A percentile compares a stretch with the other conserved stretches of the same genome.
Conservation (phyloP, 139 green algal species). For the Coelastrella sp. region DNA sequence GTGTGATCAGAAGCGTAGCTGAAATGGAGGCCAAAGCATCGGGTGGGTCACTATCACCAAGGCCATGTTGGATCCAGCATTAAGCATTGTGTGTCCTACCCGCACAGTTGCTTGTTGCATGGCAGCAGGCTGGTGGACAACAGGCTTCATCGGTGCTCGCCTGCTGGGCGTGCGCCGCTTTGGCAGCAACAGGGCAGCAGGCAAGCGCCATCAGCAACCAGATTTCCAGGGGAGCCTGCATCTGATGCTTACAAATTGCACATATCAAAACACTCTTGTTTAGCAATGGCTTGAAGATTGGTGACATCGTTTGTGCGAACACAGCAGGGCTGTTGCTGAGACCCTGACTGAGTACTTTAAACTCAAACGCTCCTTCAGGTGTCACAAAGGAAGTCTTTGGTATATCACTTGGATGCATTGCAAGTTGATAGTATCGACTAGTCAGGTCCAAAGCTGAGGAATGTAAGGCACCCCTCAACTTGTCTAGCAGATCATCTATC, state of each 20-base stretch:
- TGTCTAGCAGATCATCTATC: no score
- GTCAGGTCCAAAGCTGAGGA: no score
- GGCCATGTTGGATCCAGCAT: not conserved
- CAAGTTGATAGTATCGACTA: no score
- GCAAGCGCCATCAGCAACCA: not conserved
- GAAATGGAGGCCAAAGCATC: slow-evolving; percentile 2
- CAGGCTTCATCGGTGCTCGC: not conserved
- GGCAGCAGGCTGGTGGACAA: not conserved
- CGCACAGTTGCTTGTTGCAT: slow-evolving; percentile 1
- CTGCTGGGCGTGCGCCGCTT: not conserved
- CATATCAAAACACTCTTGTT: no score
- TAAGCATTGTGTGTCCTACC: not conserved
- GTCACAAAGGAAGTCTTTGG: no score
- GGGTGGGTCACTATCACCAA: not conserved
- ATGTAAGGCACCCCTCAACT: no score
- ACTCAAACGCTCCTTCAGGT: no score
- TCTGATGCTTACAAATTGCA: not conserved
- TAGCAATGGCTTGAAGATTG: no score
- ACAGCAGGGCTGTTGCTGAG: no score
- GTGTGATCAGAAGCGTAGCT: not conserved
- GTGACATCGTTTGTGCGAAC: no score
- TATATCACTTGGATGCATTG: no score
- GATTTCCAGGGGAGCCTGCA: not conserved
- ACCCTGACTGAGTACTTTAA: no score
- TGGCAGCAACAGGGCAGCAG: not conserved